Base-by-base conservation (phyloP, 1,284 basidiomycete genomes). In the Malassezia yamatoensis region DNA sequence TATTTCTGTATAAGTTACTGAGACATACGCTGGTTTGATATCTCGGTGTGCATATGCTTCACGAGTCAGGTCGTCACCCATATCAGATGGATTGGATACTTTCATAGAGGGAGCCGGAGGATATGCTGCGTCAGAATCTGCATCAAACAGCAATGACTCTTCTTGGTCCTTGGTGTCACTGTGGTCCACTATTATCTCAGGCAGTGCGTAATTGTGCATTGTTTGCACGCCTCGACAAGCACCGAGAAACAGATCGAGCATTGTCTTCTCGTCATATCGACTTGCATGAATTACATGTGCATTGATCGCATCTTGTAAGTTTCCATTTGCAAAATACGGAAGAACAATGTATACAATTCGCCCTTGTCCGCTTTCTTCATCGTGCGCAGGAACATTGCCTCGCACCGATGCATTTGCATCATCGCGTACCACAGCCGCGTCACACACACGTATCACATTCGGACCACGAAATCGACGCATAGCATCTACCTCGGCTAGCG, bases 1-100 rank as follows among this genome's bases (percentile, higher is more conserved):
- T 82, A 74, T 98, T 98, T 46, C 68, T 63, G 50, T 10, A 45
- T 29, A 15, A 49, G 18, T 11, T 29, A 9, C 2, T 8, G 11
- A 11, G 2, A 78, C 84, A 68, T 68, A 90, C 88, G 85, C 90
- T 38, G 93, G 94, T 77, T 99, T 98, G 69, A 98, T 80, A 77
- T 99, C 93, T 57, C 94, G 80, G 78, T 98, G 94, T 0, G 93
- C 91, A 74, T 94, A 99, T 0, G 94, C 90, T 6, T 90, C 37
- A 13, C 58, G 49, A 21, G 70, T 63, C 1, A 66, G 67, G 2
- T 53, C 60, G 12, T 45, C 54, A 3, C 57, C 61, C 13, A 45
- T 44, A 20, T 65, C 61, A 13, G 41, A 32, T 32, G 41, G 6
- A 9, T 85, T 65, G 53, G 83, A 82, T 2, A 76, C 77, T 59